Conservation (phyloP, 768 basidiomycete genomes). For the Leccinum fibrillosum region DNA sequence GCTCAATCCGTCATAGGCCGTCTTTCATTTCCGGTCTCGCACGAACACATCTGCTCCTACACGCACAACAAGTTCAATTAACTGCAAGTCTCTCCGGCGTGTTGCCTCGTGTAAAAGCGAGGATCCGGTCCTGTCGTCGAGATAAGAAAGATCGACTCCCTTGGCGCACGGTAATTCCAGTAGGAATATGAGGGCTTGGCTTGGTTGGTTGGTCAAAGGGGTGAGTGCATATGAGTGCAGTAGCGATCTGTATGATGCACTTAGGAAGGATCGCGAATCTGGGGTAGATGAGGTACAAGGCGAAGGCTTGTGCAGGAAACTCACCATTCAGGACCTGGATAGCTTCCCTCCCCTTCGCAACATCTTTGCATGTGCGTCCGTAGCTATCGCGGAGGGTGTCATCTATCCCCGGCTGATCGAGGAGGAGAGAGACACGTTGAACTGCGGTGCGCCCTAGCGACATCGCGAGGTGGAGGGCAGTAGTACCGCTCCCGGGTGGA, state of each 20-base stretch:
- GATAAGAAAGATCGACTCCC: constrained; percentile 72
- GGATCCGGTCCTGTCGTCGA: constrained; percentile 75
- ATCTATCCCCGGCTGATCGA: constrained; percentile 78
- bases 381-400: constrained; percentile 69
- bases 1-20: constrained; percentile 61
- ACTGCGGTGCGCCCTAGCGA: constrained; percentile 70
- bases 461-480: constrained; percentile 71
- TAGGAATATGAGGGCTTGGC: constrained; percentile 48
- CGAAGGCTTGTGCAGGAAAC: constrained; percentile 12
- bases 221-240: constrained; percentile 74
- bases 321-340: constrained; percentile 66
- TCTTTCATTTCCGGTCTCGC: constrained; percentile 70
- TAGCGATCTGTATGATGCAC: constrained; percentile 69
- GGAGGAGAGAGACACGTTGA: constrained; percentile 53
- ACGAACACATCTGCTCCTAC: constrained; percentile 90
- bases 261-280: constrained; percentile 79
- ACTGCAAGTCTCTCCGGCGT: constrained; percentile 68
- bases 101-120: constrained; percentile 88
- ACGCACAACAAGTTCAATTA: constrained; percentile 81
- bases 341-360: constrained; percentile 67
- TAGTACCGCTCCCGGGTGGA: constrained; percentile 67
- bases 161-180: constrained; percentile 67
- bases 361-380: constrained; percentile 67
- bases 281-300: constrained; percentile 5
- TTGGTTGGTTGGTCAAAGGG: constrained; percentile 39